Percentiles rank a stretch among this genome's conserved stretches.
phyloP scores from a whole-genome alignment of 768 basidiomycete species.

The Amanita exitialis region DNA sequence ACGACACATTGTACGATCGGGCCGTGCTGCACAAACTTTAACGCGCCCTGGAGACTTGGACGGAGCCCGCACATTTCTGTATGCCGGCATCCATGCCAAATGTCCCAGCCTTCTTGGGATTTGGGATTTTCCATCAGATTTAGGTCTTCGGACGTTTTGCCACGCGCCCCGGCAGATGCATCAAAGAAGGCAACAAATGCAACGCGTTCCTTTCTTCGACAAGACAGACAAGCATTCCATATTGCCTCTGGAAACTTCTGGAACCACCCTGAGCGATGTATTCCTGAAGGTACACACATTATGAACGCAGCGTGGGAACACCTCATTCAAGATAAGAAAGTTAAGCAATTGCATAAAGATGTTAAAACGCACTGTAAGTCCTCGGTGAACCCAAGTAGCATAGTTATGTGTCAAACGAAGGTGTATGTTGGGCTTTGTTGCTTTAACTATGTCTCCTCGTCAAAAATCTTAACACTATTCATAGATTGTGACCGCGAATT shows the following conservation, averaged over 20 bases:
- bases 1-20: neutral
- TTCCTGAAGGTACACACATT: too few species aligned
- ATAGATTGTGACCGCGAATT: neutral
- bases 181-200: neutral
- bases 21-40: neutral
- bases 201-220: neutral
- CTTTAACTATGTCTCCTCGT: neutral
- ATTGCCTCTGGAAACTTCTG: neutral
- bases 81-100: too few species aligned
- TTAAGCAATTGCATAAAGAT: neutral
- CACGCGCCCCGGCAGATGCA: neutral
- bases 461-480: neutral
- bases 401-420: neutral
- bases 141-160: neutral
- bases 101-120: neutral
- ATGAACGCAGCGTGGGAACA: neutral
- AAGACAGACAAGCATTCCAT: neutral
- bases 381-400: constrained; percentile 4
- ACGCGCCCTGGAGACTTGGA: neutral
- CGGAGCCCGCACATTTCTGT: neutral
- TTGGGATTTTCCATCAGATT: neutral
- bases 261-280: neutral
- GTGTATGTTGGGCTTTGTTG: neutral
- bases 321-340: neutral
- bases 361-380: constrained; percentile 4